Evolutionary conservation across 192 early-diverging fungal genomes (phyloP).

Genomic region (Backusella mclennaniae): DNA sequence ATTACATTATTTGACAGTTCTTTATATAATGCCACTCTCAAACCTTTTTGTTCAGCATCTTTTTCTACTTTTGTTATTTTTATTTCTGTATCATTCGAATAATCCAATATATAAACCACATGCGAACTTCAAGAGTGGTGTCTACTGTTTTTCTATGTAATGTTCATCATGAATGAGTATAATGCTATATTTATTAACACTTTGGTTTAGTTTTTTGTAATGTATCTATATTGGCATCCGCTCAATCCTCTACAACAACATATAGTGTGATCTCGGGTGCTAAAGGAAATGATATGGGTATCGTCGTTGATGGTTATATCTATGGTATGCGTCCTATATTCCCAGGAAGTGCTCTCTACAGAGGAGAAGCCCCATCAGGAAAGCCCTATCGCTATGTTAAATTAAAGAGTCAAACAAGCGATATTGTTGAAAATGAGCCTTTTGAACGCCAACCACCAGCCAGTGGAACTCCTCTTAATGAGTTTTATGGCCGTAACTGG

Average conservation of each 20-base stretch:
- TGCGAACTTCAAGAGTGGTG: background rate
- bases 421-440: background rate
- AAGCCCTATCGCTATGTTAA: slow-evolving; percentile 16
- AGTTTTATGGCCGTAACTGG: slow-evolving; percentile 28
- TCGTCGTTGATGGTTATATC: background rate
- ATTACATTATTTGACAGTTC: background rate
- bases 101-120: background rate
- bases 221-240: background rate
- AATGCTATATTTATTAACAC: background rate
- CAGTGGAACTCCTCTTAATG: background rate
- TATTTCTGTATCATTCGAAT: background rate
- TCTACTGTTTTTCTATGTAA: slow-evolving; percentile 5
- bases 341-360: background rate
- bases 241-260: background rate
- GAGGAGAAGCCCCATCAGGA: slow-evolving; percentile 16
- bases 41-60: background rate
- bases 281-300: background rate
- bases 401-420: background rate
- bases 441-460: slow-evolving; percentile 11
- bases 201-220: background rate
- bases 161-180: background rate
- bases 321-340: background rate
- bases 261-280: slow-evolving; percentile 12
- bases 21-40: background rate
- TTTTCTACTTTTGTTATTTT: background rate